Conservation (phyloP, 2,329 filamentous ascomycete species). For the Tolypocladium capitatum region DNA sequence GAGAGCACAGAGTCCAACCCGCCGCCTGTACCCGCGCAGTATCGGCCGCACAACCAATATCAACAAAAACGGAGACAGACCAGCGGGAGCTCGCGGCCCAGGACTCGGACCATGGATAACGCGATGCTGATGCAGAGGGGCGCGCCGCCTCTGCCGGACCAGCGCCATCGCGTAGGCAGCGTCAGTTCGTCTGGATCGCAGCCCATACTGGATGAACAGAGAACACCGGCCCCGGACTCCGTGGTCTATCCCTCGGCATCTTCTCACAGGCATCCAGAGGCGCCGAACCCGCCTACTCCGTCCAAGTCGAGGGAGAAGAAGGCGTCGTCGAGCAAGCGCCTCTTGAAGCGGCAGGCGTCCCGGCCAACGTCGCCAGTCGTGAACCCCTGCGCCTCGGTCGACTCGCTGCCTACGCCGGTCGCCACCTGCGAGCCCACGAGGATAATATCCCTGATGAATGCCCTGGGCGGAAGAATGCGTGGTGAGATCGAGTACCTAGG, state of each 20-base stretch:
- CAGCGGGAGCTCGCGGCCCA: constrained; percentile 30
- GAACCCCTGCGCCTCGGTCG: constrained; percentile 41
- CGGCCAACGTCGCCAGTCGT: constrained; percentile 45
- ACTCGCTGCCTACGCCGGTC: constrained; percentile 46
- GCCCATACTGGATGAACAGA: constrained; percentile 36
- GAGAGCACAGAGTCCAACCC: constrained; percentile 31
- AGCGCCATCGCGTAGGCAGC: constrained; percentile 54
- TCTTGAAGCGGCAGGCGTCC: constrained; percentile 41
- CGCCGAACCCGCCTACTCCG: constrained; percentile 10
- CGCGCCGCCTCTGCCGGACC: constrained; percentile 27
- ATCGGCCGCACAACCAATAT: constrained; percentile 2
- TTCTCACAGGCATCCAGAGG: constrained; percentile 21
- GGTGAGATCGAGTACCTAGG: constrained; percentile 62
- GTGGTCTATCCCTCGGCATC: constrained; percentile 27
- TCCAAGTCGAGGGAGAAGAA: constrained; percentile 25
- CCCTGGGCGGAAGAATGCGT: constrained; percentile 64
- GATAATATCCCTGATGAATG: constrained; percentile 64
- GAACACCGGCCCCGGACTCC: constrained; percentile 28
- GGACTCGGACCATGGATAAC: constrained; percentile 46
- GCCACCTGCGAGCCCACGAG: constrained; percentile 57
- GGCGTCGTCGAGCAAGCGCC: constrained; percentile 32
- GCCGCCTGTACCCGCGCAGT: constrained; percentile 5
- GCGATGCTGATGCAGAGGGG: constrained; percentile 34
- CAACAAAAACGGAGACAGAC: constrained; percentile 17
- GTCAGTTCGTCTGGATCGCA: constrained; percentile 50